phyloP scores from a whole-genome alignment of 306 rosid species.

The Chamaecrista fasciculata region DNA sequence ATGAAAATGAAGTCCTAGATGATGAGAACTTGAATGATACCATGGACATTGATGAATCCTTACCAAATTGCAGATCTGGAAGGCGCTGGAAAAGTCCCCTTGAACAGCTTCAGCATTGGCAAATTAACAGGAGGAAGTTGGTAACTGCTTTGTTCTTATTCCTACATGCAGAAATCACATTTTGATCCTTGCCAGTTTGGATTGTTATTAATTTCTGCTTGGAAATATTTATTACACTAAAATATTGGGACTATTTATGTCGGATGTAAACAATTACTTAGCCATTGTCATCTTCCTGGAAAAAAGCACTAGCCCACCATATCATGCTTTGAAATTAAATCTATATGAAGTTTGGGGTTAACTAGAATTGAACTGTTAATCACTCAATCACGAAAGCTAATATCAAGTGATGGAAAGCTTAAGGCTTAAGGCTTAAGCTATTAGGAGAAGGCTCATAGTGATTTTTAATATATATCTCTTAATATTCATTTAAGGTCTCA shows the following conservation, averaged over 20 bases:
- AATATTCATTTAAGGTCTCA: conserved; percentile 10
- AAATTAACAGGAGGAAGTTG: conserved; percentile 61
- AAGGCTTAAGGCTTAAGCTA: not conserved
- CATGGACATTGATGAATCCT: conserved; percentile 47
- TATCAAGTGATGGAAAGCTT: not conserved
- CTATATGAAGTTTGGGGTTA: not conserved
- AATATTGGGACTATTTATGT: not conserved
- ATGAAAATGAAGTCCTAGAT: conserved; percentile 67
- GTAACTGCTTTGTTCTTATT: conserved; percentile 25
- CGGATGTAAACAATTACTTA: not conserved
- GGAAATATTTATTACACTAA: not conserved
- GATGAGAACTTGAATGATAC: conserved; percentile 79
- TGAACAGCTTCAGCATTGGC: conserved; percentile 94
- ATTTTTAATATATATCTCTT: not conserved
- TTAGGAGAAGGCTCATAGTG: not conserved
- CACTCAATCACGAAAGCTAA: not conserved
- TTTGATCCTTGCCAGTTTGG: not conserved
- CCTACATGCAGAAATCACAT: conserved; percentile 8
- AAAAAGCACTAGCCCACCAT: not conserved
- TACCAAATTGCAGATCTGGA: conserved; percentile 55
- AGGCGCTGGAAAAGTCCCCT: conserved; percentile 89
- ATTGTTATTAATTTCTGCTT: conserved; percentile 9
- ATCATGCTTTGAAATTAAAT: not conserved
- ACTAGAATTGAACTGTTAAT: not conserved
- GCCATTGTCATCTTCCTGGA: conserved; percentile 11